Base-by-base conservation (phyloP, 176 grass and related monocot genomes). In the Triticum monococcum region DNA sequence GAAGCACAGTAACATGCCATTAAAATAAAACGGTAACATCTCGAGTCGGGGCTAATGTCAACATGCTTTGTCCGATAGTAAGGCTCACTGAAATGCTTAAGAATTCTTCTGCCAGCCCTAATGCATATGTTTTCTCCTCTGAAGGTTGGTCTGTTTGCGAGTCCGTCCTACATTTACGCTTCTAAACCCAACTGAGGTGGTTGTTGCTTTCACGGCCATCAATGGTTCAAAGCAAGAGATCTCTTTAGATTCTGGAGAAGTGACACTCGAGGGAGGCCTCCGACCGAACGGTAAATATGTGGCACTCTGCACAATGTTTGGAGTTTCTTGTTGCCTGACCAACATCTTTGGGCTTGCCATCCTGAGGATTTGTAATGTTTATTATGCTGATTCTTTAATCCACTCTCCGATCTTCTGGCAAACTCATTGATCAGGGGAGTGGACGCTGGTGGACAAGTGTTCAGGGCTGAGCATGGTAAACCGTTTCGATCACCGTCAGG, bases 391-490 rank as follows among this genome's bases (percentile, higher is more conserved):
- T 64, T 72, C 30, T 40, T 54, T 74, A 64, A 64, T 71, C 10
- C 8, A 28, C 24, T 90, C 74, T 57, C 25, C 46, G 14, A 22
- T 77, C 50, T 8, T 80, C 78, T 83, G 36, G 22, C 26, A 23
- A 83, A 60, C 79, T 64, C 22, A 52, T 52, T 31, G 6, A 52
- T 67, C 75, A 98, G 91, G 93, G 30, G 88, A 98, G 80, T 95
- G 96, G 96, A 95, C 87, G 91, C 86, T 98, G 46, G 85, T 94
- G 25, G 96, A 98, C 78, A 98, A 63, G 80, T 98, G 93, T 65
- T 81, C 84, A 11, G 93, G 93, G 37, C 30, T 95, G 63, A 87
- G 83, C 46, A 82, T 98, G 86, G 86, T 94, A 72, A 95, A 95
- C 65, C 82, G 86, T 30, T 98, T 95, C 78, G 84, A 95, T 45